These are phyloP conservation scores for Lolium rigidum DNA, from an alignment of 176 grass and related monocot genomes.

Conservation along the genomic window DNA sequence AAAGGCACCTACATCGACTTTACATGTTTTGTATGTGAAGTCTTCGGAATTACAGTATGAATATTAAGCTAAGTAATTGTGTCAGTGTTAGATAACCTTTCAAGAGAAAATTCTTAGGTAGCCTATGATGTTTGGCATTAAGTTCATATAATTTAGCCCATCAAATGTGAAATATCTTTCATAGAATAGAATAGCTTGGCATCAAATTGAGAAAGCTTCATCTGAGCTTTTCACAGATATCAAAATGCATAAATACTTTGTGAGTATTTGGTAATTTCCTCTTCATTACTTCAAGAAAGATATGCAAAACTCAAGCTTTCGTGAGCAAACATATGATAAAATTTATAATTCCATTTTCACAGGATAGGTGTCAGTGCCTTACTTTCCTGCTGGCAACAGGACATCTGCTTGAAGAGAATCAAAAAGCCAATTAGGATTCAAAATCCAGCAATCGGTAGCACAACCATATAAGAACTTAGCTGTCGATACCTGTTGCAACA, in stretches of 20 bases:
- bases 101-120: slow-evolving; percentile 16
- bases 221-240: slow-evolving; percentile 2
- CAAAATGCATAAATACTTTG: slow-evolving; percentile 15
- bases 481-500: slow-evolving; percentile 70
- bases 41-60: slow-evolving; percentile 15
- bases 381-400: slow-evolving; percentile 70
- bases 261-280: slow-evolving; percentile 9
- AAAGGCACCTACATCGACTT: slow-evolving; percentile 31
- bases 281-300: slow-evolving; percentile 12
- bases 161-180: slow-evolving; percentile 22
- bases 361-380: slow-evolving; percentile 42
- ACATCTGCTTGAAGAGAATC: slow-evolving; percentile 69
- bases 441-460: slow-evolving; percentile 73
- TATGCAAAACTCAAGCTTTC: slow-evolving; percentile 25
- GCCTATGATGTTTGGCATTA: slow-evolving; percentile 27
- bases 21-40: neutral
- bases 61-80: neutral
- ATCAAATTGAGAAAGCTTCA: slow-evolving; percentile 27
- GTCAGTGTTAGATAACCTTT: slow-evolving; percentile 1
- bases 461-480: slow-evolving; percentile 91
- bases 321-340: slow-evolving; percentile 15
- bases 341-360: slow-evolving; percentile 16
- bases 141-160: slow-evolving; percentile 19
- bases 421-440: slow-evolving; percentile 71
- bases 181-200: slow-evolving; percentile 13